Conservation (phyloP, 306 rosid species). For the Malus orientalis region DNA sequence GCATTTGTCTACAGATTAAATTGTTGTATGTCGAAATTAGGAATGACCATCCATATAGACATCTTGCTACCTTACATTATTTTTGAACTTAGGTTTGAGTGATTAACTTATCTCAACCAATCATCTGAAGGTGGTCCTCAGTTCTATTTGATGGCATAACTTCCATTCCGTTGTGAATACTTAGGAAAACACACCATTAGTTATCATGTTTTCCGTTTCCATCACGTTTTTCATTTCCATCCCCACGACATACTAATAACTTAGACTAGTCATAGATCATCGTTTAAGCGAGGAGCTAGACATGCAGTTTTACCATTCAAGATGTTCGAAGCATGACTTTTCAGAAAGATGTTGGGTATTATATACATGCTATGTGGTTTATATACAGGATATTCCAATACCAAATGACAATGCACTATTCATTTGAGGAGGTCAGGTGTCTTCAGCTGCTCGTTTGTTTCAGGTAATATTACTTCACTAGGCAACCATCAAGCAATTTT, state of each 20-base stretch:
- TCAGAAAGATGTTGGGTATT: slow-evolving; percentile 33
- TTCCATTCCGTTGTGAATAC: slow-evolving; percentile 23
- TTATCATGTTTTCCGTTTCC: slow-evolving; percentile 25
- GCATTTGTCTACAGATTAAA: slow-evolving; percentile 53
- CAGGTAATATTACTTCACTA: slow-evolving; percentile 34
- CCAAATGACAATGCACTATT: slow-evolving; percentile 39
- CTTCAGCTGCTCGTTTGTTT: slow-evolving; percentile 40
- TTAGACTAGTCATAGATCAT: slow-evolving; percentile 25
- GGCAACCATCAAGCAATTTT: neutral
- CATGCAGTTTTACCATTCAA: slow-evolving; percentile 35
- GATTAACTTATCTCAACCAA: slow-evolving; percentile 25
- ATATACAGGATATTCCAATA: slow-evolving; percentile 51
- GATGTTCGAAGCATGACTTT: slow-evolving; percentile 27
- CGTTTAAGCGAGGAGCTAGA: slow-evolving; percentile 27
- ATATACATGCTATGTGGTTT: slow-evolving; percentile 46
- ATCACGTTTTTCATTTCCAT: slow-evolving; percentile 41
- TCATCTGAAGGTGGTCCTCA: slow-evolving; percentile 26
- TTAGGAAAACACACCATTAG: slow-evolving; percentile 20
- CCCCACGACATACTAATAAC: slow-evolving; percentile 17
- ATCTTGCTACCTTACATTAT: slow-evolving; percentile 12
- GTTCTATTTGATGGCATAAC: slow-evolving; percentile 34
- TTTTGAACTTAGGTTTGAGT: slow-evolving; percentile 25
- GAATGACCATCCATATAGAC: slow-evolving; percentile 34
- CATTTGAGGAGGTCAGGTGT: slow-evolving; percentile 46
- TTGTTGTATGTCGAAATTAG: slow-evolving; percentile 49